A percentile compares a stretch with the other conserved stretches of the same genome.
phyloP scores from a whole-genome alignment of 2,329 filamentous ascomycete genomes.

The Venturia pyrina region DNA sequence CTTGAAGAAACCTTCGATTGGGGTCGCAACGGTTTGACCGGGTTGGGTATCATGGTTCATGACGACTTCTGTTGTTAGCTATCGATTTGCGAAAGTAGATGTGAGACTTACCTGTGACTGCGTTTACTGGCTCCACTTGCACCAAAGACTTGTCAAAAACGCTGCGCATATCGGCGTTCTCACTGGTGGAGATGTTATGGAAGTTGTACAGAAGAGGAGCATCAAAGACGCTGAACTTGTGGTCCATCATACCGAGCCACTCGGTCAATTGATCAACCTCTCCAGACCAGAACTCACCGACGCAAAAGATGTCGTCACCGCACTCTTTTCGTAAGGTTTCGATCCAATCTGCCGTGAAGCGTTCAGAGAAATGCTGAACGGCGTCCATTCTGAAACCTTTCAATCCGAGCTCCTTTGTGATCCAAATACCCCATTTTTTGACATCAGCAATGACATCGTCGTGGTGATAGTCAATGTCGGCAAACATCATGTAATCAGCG shows the following conservation, averaged over 20 bases:
- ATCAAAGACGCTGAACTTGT: slow-evolving; percentile 55
- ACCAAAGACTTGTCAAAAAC: slow-evolving; percentile 55
- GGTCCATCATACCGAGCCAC: slow-evolving; percentile 49
- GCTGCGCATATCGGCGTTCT: slow-evolving; percentile 50
- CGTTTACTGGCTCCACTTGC: slow-evolving; percentile 40
- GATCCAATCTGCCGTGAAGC: slow-evolving; percentile 59
- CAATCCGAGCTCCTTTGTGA: slow-evolving; percentile 49
- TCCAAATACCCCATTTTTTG: slow-evolving; percentile 58
- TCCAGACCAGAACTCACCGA: slow-evolving; percentile 61
- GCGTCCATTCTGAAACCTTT: slow-evolving; percentile 62
- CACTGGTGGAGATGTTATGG: slow-evolving; percentile 45
- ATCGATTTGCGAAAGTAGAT: background rate
- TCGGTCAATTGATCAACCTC: slow-evolving; percentile 44
- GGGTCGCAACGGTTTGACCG: slow-evolving; percentile 52
- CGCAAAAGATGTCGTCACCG: slow-evolving; percentile 48
- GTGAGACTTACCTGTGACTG: slow-evolving; percentile 39
- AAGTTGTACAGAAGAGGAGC: slow-evolving; percentile 61
- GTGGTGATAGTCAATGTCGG: slow-evolving; percentile 56
- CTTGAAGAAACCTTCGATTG: slow-evolving; percentile 58
- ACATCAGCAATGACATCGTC: slow-evolving; percentile 55
- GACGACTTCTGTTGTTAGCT: slow-evolving; percentile 36
- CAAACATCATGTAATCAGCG: slow-evolving; percentile 58
- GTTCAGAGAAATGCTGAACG: slow-evolving; percentile 59
- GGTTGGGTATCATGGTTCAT: slow-evolving; percentile 62
- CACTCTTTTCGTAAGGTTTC: slow-evolving; percentile 39